These are phyloP conservation scores for Amanita thiersii DNA, from an alignment of 768 basidiomycete genomes.

Conservation along the genomic window DNA sequence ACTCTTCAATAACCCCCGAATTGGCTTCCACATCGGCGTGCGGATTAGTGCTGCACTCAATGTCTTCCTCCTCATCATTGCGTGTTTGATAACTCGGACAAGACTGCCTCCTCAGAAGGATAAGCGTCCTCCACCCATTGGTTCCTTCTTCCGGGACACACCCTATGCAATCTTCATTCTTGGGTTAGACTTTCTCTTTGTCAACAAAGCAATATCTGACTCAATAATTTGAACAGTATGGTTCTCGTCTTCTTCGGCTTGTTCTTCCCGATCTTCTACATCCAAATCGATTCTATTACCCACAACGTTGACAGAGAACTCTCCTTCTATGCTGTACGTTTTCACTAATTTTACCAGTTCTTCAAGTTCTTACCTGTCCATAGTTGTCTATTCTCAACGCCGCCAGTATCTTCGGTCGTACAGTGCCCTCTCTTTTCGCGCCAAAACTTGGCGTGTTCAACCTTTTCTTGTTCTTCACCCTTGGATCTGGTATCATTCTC, in stretches of 20 bases:
- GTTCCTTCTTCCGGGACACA: slow-evolving; percentile 22
- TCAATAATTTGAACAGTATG: slow-evolving; percentile 22
- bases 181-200: slow-evolving; percentile 9
- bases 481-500: slow-evolving; percentile 25
- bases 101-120: slow-evolving; percentile 24
- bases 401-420: slow-evolving; percentile 40
- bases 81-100: slow-evolving; percentile 24
- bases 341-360: background rate
- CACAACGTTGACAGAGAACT: slow-evolving; percentile 31
- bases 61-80: slow-evolving; percentile 22
- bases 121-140: slow-evolving; percentile 15
- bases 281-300: slow-evolving; percentile 40
- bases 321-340: slow-evolving; percentile 41
- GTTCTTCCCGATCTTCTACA: slow-evolving; percentile 40
- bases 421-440: slow-evolving; percentile 36
- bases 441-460: slow-evolving; percentile 34
- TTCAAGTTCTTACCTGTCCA: background rate
- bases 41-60: slow-evolving; percentile 30
- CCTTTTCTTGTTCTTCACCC: slow-evolving; percentile 26
- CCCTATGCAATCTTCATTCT: slow-evolving; percentile 19
- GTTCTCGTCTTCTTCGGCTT: slow-evolving; percentile 25
- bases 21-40: slow-evolving; percentile 33
- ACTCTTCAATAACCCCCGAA: slow-evolving; percentile 21
- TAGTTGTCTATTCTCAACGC: slow-evolving; percentile 50
- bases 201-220: slow-evolving; percentile 14